Evolutionary conservation across 2,329 filamentous ascomycete genomes (phyloP).

Genomic region (Thyridium curvatum): DNA sequence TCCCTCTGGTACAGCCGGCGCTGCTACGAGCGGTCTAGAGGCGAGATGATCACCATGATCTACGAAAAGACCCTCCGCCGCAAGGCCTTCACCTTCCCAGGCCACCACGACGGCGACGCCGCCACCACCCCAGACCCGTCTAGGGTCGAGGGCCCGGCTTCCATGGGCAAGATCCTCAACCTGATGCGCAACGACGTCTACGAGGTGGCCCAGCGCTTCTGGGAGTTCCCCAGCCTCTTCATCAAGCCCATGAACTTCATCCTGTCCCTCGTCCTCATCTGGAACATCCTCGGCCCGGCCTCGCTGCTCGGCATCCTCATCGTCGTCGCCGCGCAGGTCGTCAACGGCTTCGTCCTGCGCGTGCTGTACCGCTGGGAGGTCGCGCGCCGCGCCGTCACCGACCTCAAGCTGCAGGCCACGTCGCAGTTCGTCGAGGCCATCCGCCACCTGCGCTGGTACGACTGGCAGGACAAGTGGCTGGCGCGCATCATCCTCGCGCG

Average conservation of each 20-base stretch:
- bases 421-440: constrained; percentile 85
- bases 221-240: constrained; percentile 75
- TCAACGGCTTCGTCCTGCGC: constrained; percentile 64
- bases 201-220: constrained; percentile 76
- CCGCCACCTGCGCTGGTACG: constrained; percentile 74
- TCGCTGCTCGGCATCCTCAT: constrained; percentile 69
- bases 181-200: constrained; percentile 78
- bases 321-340: constrained; percentile 59
- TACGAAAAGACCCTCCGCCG: constrained; percentile 70
- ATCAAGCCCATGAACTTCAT: constrained; percentile 72
- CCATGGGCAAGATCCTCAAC: constrained; percentile 87
- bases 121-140: constrained; percentile 14
- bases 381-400: constrained; percentile 65
- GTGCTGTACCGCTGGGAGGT: constrained; percentile 63
- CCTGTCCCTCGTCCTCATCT: constrained; percentile 67
- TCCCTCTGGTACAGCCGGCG: constrained; percentile 78
- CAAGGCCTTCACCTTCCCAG: constrained; percentile 44
- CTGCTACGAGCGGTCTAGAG: constrained; percentile 75
- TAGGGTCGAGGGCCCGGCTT: constrained; percentile 48
- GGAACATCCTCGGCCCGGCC: constrained; percentile 73
- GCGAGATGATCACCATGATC: constrained; percentile 80
- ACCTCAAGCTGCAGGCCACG: constrained; percentile 71
- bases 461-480: constrained; percentile 75
- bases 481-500: constrained; percentile 61
- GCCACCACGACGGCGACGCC: constrained; percentile 21